phyloP scores from a whole-genome alignment of 1,284 basidiomycete species.

The Ustanciosporium gigantosporum region DNA sequence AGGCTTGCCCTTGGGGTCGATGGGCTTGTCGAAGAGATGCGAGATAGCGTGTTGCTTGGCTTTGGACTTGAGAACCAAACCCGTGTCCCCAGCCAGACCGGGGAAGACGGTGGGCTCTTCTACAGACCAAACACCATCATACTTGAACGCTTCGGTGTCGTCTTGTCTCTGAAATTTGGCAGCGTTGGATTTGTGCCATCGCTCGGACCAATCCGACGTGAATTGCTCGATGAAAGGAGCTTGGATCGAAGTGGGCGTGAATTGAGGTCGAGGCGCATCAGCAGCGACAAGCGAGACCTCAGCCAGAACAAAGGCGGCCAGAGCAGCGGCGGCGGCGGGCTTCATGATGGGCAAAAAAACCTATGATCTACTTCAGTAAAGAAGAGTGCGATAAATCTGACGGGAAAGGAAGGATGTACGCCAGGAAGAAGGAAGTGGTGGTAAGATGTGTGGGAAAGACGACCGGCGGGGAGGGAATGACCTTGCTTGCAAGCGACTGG shows the following conservation, averaged over 20 bases:
- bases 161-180: slow-evolving; percentile 72
- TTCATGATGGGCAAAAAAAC: slow-evolving; percentile 11
- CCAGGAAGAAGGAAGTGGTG: too few relatives aligned
- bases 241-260: slow-evolving; percentile 76
- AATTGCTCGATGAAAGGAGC: slow-evolving; percentile 99
- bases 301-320: slow-evolving; percentile 33
- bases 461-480: too few relatives aligned
- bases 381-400: too few relatives aligned
- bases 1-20: slow-evolving; percentile 84
- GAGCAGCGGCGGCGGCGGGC: slow-evolving; percentile 26
- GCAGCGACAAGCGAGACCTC: slow-evolving; percentile 20
- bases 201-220: slow-evolving; percentile 81
- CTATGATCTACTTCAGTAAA: too few relatives aligned
- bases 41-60: slow-evolving; percentile 97
- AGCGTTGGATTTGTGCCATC: slow-evolving; percentile 94
- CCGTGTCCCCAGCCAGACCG: slow-evolving; percentile 62
- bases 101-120: slow-evolving; percentile 80
- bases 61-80: slow-evolving; percentile 70
- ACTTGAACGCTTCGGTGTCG: slow-evolving; percentile 70
- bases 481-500: too few relatives aligned
- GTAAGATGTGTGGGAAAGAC: too few relatives aligned
- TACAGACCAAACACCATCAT: slow-evolving; percentile 95
- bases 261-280: slow-evolving; percentile 26
- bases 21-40: slow-evolving; percentile 76
- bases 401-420: too few relatives aligned